Percentiles rank a stretch among this genome's conserved stretches.
phyloP scores from a whole-genome alignment of 306 rosid species.

The Quercus wislizeni region DNA sequence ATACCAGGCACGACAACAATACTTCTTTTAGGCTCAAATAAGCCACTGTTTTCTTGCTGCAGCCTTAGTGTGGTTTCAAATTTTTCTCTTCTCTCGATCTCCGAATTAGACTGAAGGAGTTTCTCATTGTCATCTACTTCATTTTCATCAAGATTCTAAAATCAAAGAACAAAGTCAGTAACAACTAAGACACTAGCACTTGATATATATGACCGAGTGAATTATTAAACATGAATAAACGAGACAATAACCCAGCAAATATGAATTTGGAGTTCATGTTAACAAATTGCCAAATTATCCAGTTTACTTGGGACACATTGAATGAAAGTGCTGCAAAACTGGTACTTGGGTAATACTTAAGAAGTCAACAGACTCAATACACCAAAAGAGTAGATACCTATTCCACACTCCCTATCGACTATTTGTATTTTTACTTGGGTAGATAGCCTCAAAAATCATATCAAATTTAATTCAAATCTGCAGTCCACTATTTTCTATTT shows the following conservation, averaged over 20 bases:
- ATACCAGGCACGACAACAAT: slow-evolving; percentile 61
- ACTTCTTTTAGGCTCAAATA: slow-evolving; percentile 60
- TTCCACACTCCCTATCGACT: background rate
- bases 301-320: background rate
- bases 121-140: slow-evolving; percentile 30
- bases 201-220: background rate
- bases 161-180: slow-evolving; percentile 15
- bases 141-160: slow-evolving; percentile 39
- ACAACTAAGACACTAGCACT: background rate
- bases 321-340: no score
- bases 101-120: slow-evolving; percentile 50
- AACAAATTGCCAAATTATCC: background rate
- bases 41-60: slow-evolving; percentile 67
- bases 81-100: slow-evolving; percentile 52
- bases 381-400: background rate
- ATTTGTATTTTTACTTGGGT: background rate
- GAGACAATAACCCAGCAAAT: background rate
- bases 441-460: no score
- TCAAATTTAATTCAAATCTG: no score
- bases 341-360: background rate
- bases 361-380: background rate
- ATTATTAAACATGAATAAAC: background rate
- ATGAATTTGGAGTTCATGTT: background rate
- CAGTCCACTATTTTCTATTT: no score
- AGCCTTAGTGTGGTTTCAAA: slow-evolving; percentile 57